Conservation (phyloP, 2,329 filamentous ascomycete genomes). For the Blastomyces percursus region DNA sequence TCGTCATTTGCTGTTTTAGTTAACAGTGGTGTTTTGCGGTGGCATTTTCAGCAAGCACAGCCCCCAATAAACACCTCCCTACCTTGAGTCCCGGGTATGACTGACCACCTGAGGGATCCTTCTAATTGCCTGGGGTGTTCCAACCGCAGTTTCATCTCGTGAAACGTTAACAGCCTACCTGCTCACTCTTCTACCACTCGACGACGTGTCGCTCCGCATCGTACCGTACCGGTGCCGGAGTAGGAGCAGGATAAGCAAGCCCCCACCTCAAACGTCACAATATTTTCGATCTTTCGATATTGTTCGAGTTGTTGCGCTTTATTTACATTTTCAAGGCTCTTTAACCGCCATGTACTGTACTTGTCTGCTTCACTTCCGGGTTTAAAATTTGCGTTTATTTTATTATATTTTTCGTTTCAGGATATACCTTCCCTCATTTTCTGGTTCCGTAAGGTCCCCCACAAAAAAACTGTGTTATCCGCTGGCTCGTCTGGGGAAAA, state of each 20-base stretch:
- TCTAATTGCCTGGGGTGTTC: background rate
- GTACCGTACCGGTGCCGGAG: background rate
- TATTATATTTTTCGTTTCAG: background rate
- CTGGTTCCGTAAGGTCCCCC: background rate
- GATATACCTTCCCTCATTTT: background rate
- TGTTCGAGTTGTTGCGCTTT: background rate
- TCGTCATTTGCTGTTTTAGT: background rate
- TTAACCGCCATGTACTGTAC: background rate
- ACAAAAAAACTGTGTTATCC: background rate
- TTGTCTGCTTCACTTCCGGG: background rate
- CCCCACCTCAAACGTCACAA: background rate
- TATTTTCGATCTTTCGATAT: background rate
- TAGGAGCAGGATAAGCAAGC: background rate
- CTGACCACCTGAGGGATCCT: no score
- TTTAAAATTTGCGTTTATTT: background rate
- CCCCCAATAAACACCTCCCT: background rate
- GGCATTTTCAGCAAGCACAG: background rate
- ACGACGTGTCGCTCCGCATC: background rate
- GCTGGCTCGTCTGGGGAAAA: background rate
- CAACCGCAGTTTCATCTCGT: background rate
- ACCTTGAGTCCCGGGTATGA: background rate
- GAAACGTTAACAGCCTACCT: background rate
- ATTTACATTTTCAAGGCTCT: background rate
- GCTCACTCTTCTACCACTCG: background rate
- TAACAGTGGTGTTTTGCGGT: background rate